Base-by-base conservation (phyloP, 1,139 yeast genomes). In the Candida frijolesensis region DNA sequence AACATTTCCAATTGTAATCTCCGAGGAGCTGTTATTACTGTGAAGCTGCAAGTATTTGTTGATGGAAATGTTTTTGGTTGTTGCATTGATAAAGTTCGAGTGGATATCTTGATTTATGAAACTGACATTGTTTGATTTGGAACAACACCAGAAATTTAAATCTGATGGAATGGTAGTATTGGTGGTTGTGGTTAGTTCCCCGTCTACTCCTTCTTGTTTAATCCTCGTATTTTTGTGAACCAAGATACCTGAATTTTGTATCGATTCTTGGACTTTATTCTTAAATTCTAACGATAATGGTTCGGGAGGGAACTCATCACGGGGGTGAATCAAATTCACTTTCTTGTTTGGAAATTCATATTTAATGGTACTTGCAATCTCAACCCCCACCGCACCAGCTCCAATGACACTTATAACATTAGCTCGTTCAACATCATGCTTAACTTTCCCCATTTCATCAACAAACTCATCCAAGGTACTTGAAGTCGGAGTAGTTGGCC, bases 341-440 rank as follows among this genome's bases (percentile, higher is more conserved):
- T 61, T 63, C 50, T 72, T 74, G 4, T 64, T 52, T 2, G 78
- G 78, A 50, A 63, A 68, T 47, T 61, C 57, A 45, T 59, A 63
- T 54, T 75, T 75, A 44, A 76, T 63, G 51, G 75, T 82, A 2
- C 81, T 81, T 0, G 82, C 79, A 37, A 74, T 59, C 54, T 79
- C 83, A 29, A 78, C 66, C 0, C 83, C 84, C 3, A 77, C 77
- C 1, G 82, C 83, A 0, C 82, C 82, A 1, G 78, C 83, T 0
- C 82, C 83, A 45, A 78, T 67, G 1, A 79, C 65, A 1, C 72
- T 60, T 3, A 76, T 61, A 7, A 57, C 64, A 5, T 66, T 56
- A 39, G 67, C 61, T 2, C 53, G 42, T 6, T 52, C 59, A 16
- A 71, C 59, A 12, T 65, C 62, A 2, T 56, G 53, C 25, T 58